Evolutionary conservation across 169 alveolate genomes (phyloP), one percentile per base, ranked within the genome.

Genomic region (Toxoplasma gondii): DNA sequence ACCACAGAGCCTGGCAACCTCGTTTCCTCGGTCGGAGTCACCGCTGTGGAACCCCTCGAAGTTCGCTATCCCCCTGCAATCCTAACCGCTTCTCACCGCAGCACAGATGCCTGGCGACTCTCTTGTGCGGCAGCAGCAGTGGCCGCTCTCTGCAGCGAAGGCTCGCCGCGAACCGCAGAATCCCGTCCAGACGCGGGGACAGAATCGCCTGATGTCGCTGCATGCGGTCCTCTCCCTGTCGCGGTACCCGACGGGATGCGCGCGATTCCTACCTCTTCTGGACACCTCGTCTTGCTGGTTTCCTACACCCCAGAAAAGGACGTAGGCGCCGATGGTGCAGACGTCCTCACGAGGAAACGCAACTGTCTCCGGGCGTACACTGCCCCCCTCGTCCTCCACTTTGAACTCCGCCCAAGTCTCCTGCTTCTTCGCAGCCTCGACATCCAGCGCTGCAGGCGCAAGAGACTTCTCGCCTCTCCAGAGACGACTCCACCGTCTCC

Each of bases 341-440:
- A 31, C 1, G 19, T 44, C 1, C 45, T 17, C 82, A 34, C 17
- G 44, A 16, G 44, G 49, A 31, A n/a, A 67, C 39, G 86, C 34
- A 58, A 83, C 74, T 22, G 74, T 16, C 29, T 64, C 34, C 44
- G 69, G 64, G 38, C n/a, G 29, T 88, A 88, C 87, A 67, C 93
- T 54, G 93, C 93, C 24, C 93, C 93, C 44, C 67, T 88, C 67
- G 84, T 67, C 83, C 86, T 88, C 83, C 93, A 88, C 36, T 34
- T 88, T 10, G 93, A 27, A 39, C 39, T 88, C 67, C 86, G 67
- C 70, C 93, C 93, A 29, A 74, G 39, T 69, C 93, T 36, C 74
- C 69, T 88, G 93, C 93, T 88, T 58, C 69, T 39, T 64, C 91
- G 44, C 0, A 17, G 29, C 29, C 78, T 84, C 45, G 41, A 49